These are phyloP conservation scores for Sporothrix schenckii DNA, from an alignment of 2,329 filamentous ascomycete species.

Conservation along the genomic window DNA sequence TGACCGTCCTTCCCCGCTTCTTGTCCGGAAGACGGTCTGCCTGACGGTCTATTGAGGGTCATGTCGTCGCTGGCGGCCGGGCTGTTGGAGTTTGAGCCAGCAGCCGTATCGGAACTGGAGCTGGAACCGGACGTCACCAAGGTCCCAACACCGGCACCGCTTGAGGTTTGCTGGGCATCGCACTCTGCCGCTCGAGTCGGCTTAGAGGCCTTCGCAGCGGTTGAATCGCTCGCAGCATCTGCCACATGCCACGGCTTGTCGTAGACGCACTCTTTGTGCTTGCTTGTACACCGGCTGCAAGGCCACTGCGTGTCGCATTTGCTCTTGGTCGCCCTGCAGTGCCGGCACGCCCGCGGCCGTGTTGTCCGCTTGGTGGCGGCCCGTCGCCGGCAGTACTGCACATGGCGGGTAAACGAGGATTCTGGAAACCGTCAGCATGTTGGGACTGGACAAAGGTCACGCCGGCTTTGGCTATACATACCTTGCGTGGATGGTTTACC, in stretches of 20 bases:
- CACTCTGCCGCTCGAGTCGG: not conserved
- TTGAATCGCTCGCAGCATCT: too few relatives aligned
- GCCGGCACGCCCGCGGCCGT: slow-evolving; percentile 31
- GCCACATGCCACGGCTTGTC: slow-evolving; percentile 17
- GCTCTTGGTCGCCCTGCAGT: slow-evolving; percentile 32
- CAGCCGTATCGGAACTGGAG: not conserved
- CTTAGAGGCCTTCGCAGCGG: too few relatives aligned
- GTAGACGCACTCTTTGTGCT: slow-evolving; percentile 30
- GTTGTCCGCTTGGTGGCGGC: slow-evolving; percentile 22
- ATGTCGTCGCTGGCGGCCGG: not conserved
- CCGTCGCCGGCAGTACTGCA: slow-evolving; percentile 32
- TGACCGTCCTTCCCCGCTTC: too few relatives aligned
- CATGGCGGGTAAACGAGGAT: slow-evolving; percentile 32
- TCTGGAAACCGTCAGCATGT: slow-evolving; percentile 15
- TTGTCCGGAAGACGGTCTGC: too few relatives aligned
- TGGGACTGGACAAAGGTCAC: not conserved
- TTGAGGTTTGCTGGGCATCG: not conserved
- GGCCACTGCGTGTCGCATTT: slow-evolving; percentile 35
- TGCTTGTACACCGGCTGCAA: slow-evolving; percentile 32
- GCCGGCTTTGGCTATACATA: not conserved
- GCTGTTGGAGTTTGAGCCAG: not conserved
- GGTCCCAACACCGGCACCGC: not conserved
- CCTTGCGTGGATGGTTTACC: slow-evolving; percentile 21
- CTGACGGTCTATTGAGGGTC: not conserved
- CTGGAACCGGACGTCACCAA: not conserved